These are phyloP conservation scores for Apiotrichum laibachii DNA, from an alignment of 1,284 basidiomycete species.

Conservation along the genomic window DNA sequence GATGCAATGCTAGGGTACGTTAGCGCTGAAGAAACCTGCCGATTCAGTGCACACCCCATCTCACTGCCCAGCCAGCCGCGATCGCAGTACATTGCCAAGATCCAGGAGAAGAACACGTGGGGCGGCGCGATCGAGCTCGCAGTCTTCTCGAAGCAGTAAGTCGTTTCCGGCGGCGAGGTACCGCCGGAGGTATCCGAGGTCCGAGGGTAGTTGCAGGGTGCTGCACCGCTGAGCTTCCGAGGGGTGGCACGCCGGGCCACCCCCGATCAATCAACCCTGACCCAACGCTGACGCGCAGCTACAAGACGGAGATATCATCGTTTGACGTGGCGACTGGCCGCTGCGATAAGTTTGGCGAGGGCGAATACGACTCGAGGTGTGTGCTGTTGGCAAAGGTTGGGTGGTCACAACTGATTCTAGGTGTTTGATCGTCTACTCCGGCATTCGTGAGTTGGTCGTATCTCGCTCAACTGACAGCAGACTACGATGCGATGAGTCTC, in stretches of 20 bases:
- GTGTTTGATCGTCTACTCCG: constrained; percentile 76
- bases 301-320: constrained; percentile 77
- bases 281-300: constrained; percentile 46
- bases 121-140: constrained; percentile 89
- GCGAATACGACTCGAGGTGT: constrained; percentile 49
- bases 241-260: no score
- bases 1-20: constrained; percentile 79
- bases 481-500: constrained; percentile 83
- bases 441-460: constrained; percentile 60
- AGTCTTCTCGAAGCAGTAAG: constrained; percentile 68
- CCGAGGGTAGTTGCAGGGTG: no score
- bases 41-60: neutral
- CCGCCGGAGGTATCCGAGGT: neutral
- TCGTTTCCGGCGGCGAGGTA: neutral
- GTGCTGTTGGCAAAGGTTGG: neutral
- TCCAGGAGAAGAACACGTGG: constrained; percentile 76
- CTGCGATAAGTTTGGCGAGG: constrained; percentile 76
- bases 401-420: constrained; percentile 18
- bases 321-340: constrained; percentile 88
- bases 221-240: no score
- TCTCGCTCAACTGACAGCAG: constrained; percentile 25
- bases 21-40: neutral
- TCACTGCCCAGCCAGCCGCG: constrained; percentile 59
- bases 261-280: no score
- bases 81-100: constrained; percentile 73